Evolutionary conservation across 768 basidiomycete species (phyloP).

Genomic region (Hygrocybe punicea): DNA sequence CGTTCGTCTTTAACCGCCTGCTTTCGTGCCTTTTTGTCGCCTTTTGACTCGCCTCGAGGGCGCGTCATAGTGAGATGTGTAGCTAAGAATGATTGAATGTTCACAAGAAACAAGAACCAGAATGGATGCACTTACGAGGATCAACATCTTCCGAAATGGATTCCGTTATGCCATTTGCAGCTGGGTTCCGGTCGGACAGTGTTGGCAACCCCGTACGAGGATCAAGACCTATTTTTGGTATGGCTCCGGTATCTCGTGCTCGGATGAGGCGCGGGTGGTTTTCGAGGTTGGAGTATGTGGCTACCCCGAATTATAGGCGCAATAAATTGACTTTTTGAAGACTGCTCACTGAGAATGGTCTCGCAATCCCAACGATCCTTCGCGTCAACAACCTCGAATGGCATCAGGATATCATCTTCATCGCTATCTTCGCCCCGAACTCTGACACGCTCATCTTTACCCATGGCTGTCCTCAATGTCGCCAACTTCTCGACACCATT

Average conservation of each 20-base stretch:
- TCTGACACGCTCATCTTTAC: slow-evolving; percentile 59
- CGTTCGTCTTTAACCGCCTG: slow-evolving; percentile 63
- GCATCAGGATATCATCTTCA: slow-evolving; percentile 42
- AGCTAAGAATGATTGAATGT: slow-evolving; percentile 20
- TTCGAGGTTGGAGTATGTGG: slow-evolving; percentile 94
- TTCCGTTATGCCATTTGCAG: slow-evolving; percentile 10
- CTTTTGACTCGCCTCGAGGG: slow-evolving; percentile 69
- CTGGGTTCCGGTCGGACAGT: slow-evolving; percentile 32
- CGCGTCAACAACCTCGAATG: slow-evolving; percentile 51
- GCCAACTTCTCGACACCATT: slow-evolving; percentile 76
- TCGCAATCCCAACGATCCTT: slow-evolving; percentile 94
- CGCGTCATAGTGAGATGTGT: slow-evolving; percentile 57
- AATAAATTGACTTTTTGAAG: background rate
- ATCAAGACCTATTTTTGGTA: slow-evolving; percentile 68
- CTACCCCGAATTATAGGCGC: slow-evolving; percentile 42
- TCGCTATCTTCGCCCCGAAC: slow-evolving; percentile 45
- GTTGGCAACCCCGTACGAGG: slow-evolving; percentile 73
- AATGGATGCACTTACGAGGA: slow-evolving; percentile 4
- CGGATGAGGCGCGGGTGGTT: slow-evolving; percentile 92
- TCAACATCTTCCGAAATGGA: slow-evolving; percentile 18
- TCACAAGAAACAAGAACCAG: background rate
- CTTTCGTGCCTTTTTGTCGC: slow-evolving; percentile 72
- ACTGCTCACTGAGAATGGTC: slow-evolving; percentile 79
- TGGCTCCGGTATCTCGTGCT: slow-evolving; percentile 51
- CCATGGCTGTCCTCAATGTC: slow-evolving; percentile 72